These are phyloP conservation scores for Pichia sp. DNA, from an alignment of 1,139 yeast species.

Conservation along the genomic window DNA sequence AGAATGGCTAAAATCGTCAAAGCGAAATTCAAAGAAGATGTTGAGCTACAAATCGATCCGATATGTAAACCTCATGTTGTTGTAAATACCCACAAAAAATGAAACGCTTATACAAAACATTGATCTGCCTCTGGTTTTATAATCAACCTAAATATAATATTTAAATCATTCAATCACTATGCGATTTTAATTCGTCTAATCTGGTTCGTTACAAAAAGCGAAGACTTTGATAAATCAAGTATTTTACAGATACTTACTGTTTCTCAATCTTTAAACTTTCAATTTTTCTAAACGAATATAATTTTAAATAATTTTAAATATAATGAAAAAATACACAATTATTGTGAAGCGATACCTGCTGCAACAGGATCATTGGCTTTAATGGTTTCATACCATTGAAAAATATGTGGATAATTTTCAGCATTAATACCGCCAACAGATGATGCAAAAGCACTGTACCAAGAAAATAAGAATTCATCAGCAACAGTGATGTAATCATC, in stretches of 20 bases:
- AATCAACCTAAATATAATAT: too few species aligned
- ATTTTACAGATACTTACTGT: too few species aligned
- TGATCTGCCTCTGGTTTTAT: conserved; percentile 6
- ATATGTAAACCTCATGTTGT: conserved; percentile 19
- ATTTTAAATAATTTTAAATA: too few species aligned
- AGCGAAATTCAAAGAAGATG: conserved; percentile 22
- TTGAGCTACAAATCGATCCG: conserved; percentile 26
- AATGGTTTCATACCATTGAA: conserved; percentile 14
- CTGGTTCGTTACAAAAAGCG: too few species aligned
- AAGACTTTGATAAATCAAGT: too few species aligned
- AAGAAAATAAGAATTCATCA: conserved; percentile 4
- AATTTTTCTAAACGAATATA: too few species aligned
- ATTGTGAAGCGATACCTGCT: too few species aligned
- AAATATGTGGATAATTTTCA: conserved; percentile 10
- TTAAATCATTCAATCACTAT: too few species aligned
- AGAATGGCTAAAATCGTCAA: conserved; percentile 23
- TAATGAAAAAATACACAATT: too few species aligned
- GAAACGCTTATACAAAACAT: neutral
- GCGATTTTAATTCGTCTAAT: too few species aligned
- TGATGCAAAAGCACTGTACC: neutral
- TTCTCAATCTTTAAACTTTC: too few species aligned
- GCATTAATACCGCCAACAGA: neutral
- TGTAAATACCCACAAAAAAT: neutral
- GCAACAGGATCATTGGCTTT: too few species aligned
- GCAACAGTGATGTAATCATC: conserved; percentile 6